These are phyloP conservation scores for Xylaria sp. DNA, from an alignment of 2,329 filamentous ascomycete species.

Conservation along the genomic window DNA sequence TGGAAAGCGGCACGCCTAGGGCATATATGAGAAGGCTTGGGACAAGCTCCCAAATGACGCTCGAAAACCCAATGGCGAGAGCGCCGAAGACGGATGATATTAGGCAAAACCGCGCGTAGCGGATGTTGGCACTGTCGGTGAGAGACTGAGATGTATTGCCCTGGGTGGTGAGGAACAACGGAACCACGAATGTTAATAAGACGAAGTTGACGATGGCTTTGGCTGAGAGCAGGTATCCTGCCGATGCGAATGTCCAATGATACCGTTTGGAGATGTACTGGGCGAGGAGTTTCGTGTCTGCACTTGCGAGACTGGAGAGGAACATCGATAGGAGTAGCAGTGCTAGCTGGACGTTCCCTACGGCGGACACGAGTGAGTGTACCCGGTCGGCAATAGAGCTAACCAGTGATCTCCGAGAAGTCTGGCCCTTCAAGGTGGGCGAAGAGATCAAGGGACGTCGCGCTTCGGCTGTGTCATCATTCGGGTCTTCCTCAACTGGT, in stretches of 20 bases:
- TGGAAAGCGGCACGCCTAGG: conserved; percentile 60
- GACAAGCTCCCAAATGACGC: conserved; percentile 55
- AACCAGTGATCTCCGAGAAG: conserved; percentile 37
- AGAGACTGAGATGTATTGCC: conserved; percentile 39
- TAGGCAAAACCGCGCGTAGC: conserved; percentile 53
- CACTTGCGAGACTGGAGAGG: conserved; percentile 61
- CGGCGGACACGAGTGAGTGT: conserved; percentile 48
- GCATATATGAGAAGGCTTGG: conserved; percentile 60
- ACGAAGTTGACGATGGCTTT: conserved; percentile 62
- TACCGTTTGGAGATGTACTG: conserved; percentile 64
- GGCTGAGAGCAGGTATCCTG: conserved; percentile 60
- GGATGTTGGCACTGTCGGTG: conserved; percentile 50
- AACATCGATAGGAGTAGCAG: conserved; percentile 56
- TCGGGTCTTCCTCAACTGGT: conserved; percentile 36
- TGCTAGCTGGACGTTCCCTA: conserved; percentile 57
- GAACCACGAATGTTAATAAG: conserved; percentile 57
- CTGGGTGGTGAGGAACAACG: conserved; percentile 50
- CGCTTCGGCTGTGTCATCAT: conserved; percentile 46
- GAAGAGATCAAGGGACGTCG: conserved; percentile 55
- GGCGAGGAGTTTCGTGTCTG: conserved; percentile 62
- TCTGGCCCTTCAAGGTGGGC: conserved; percentile 53
- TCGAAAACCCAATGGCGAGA: conserved; percentile 55
- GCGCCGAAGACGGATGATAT: conserved; percentile 56
- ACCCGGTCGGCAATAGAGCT: conserved; percentile 47
- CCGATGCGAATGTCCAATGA: conserved; percentile 58